phyloP scores from a whole-genome alignment of 371 early-diverging fungal genomes.

The Umbelopsis sp. region DNA sequence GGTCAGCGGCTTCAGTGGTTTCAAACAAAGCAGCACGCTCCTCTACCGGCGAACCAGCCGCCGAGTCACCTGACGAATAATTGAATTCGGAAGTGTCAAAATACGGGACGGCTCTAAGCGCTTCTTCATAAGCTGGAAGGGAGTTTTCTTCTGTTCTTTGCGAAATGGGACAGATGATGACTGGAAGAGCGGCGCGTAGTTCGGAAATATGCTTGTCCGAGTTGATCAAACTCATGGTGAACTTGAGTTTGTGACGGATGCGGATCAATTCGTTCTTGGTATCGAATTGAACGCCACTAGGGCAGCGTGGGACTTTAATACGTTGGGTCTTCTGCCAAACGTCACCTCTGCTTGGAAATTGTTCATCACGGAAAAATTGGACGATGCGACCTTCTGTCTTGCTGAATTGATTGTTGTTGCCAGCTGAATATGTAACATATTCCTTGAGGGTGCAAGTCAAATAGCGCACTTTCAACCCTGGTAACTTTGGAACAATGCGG shows the following conservation, averaged over 20 bases:
- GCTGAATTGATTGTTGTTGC: conserved; percentile 19
- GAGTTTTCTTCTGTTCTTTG: conserved; percentile 23
- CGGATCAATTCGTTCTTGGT: conserved; percentile 30
- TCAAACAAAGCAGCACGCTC: conserved; percentile 26
- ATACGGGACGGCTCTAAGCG: conserved; percentile 27
- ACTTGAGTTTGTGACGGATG: conserved; percentile 42
- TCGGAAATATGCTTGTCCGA: conserved; percentile 31
- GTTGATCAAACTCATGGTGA: conserved; percentile 38
- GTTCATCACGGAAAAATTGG: conserved; percentile 37
- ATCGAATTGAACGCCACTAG: conserved; percentile 37
- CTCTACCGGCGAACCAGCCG: conserved; percentile 20
- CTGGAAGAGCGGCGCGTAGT: conserved; percentile 38
- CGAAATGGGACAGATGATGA: conserved; percentile 27
- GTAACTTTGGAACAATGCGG: conserved; percentile 25
- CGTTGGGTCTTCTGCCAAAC: conserved; percentile 32
- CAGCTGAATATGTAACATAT: conserved; percentile 30
- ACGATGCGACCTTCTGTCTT: conserved; percentile 40
- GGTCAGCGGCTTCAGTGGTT: conserved; percentile 48
- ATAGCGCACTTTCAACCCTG: conserved; percentile 33
- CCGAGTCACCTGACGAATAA: conserved; percentile 22
- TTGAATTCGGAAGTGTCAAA: conserved; percentile 19
- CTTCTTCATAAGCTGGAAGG: conserved; percentile 42
- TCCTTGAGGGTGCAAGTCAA: conserved; percentile 46
- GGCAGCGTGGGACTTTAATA: conserved; percentile 28
- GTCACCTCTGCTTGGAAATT: conserved; percentile 27